A percentile compares a stretch with the other conserved stretches of the same genome.
Conservation (phyloP, 306 rosid species). For the Cucumis cinereus region DNA sequence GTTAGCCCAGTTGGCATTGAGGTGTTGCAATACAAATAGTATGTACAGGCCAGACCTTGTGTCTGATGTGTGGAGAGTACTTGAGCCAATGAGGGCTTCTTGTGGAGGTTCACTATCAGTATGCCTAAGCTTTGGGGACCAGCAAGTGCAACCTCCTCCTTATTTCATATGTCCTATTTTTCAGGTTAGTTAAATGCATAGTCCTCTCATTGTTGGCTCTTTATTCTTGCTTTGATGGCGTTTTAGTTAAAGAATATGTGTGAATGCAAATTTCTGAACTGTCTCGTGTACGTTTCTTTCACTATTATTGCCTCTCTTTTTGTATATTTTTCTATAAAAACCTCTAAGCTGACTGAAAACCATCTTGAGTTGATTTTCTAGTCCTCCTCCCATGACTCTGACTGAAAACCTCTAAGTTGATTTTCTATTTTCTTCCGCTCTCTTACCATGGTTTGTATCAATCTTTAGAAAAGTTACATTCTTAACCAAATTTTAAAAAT, state of each 20-base stretch:
- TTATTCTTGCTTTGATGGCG: neutral
- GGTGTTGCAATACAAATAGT: constrained; percentile 54
- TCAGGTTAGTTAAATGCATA: constrained; percentile 31
- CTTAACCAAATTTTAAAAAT: too few relatives aligned
- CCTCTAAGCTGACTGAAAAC: neutral
- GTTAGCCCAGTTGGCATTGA: constrained; percentile 53
- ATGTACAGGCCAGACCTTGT: constrained; percentile 51
- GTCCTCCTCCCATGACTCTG: neutral
- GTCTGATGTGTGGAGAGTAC: constrained; percentile 61
- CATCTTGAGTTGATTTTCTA: neutral
- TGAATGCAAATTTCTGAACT: neutral
- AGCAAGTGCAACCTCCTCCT: constrained; percentile 41
- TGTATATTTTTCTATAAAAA: neutral
- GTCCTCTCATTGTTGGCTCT: neutral
- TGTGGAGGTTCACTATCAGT: constrained; percentile 25
- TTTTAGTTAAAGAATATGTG: neutral
- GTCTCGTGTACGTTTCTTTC: neutral
- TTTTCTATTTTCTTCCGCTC: neutral
- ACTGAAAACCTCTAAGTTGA: neutral
- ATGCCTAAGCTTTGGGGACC: constrained; percentile 35
- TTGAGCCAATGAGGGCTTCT: constrained; percentile 68
- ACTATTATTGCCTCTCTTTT: neutral
- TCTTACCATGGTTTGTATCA: too few relatives aligned
- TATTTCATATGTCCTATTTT: constrained; percentile 71
- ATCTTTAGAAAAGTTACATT: too few relatives aligned